These are phyloP conservation scores for Diplocarpon rosae DNA, from an alignment of 2,329 filamentous ascomycete species.

Conservation along the genomic window DNA sequence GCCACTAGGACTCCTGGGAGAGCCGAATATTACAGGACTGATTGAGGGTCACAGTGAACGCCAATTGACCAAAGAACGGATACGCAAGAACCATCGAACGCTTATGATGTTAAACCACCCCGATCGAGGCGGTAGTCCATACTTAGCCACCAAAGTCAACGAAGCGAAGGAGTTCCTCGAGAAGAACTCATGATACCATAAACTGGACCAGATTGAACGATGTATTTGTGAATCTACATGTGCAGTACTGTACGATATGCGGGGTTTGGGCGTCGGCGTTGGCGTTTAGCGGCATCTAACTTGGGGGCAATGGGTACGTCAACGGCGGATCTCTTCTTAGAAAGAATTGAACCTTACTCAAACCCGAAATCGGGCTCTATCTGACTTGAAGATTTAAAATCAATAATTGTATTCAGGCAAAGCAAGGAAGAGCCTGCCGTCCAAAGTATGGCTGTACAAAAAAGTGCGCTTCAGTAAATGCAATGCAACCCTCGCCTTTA, in stretches of 20 bases:
- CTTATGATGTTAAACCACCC: conserved; percentile 98
- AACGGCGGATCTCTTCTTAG: conserved; percentile 18
- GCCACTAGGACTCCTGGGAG: conserved; percentile 10
- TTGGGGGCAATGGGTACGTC: conserved; percentile 2
- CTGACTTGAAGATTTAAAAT: background rate
- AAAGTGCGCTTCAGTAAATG: no score
- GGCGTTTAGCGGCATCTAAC: conserved; percentile 17
- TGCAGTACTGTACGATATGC: conserved; percentile 7
- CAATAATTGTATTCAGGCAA: background rate
- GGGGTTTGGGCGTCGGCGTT: conserved; percentile 18
- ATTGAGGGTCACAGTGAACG: conserved; percentile 53
- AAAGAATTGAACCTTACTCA: conserved; percentile 7
- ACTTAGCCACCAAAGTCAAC: conserved; percentile 94
- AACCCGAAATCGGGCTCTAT: no score
- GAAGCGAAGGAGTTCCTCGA: conserved; percentile 96
- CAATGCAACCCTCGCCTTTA: background rate
- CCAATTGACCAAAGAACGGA: conserved; percentile 77
- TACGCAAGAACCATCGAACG: conserved; percentile 89
- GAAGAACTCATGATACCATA: conserved; percentile 39
- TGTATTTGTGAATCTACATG: conserved; percentile 6
- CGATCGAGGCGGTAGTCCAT: conserved; percentile 91
- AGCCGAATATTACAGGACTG: no score
- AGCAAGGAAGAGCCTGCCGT: no score
- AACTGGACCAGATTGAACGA: background rate
- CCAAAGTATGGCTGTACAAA: no score